Conservation (phyloP, 176 grass and related monocot genomes). For the Pharus latifolius region DNA sequence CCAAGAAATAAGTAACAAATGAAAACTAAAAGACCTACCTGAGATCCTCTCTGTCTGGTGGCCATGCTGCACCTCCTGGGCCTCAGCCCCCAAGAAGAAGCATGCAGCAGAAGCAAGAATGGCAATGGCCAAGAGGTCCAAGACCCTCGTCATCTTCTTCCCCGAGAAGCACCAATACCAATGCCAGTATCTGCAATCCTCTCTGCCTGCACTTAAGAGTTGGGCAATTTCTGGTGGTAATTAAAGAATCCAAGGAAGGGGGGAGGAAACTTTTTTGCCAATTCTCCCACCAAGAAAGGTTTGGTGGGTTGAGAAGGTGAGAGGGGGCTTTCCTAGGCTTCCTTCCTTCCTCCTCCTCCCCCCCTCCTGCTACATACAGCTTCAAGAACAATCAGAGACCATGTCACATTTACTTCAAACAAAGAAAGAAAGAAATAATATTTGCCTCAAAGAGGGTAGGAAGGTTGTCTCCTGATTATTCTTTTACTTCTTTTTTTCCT, state of each 20-base stretch:
- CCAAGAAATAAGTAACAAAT: neutral
- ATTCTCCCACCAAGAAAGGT: conserved; percentile 37
- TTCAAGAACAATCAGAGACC: conserved; percentile 9
- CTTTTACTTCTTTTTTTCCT: neutral
- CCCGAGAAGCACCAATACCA: neutral
- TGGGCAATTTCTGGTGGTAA: conserved; percentile 17
- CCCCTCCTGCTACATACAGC: neutral
- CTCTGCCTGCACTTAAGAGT: conserved; percentile 5
- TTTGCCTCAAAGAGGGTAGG: conserved; percentile 10
- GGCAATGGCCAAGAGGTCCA: conserved; percentile 30
- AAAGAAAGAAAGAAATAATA: conserved; percentile 3
- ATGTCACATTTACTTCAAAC: conserved; percentile 1
- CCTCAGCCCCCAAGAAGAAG: conserved; percentile 29
- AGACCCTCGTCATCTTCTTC: conserved; percentile 51
- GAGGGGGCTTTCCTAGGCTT: conserved; percentile 36
- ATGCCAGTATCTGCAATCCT: conserved; percentile 1
- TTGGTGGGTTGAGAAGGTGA: conserved; percentile 38
- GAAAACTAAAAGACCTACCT: conserved; percentile 28
- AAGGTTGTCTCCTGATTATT: conserved; percentile 18
- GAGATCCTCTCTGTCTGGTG: conserved; percentile 81
- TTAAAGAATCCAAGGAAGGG: conserved; percentile 32
- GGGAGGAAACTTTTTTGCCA: conserved; percentile 22
- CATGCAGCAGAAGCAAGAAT: conserved; percentile 31
- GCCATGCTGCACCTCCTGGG: conserved; percentile 44
- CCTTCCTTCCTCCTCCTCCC: conserved; percentile 25